phyloP scores from a whole-genome alignment of 1,284 basidiomycete species.

The Melampsora americana region DNA sequence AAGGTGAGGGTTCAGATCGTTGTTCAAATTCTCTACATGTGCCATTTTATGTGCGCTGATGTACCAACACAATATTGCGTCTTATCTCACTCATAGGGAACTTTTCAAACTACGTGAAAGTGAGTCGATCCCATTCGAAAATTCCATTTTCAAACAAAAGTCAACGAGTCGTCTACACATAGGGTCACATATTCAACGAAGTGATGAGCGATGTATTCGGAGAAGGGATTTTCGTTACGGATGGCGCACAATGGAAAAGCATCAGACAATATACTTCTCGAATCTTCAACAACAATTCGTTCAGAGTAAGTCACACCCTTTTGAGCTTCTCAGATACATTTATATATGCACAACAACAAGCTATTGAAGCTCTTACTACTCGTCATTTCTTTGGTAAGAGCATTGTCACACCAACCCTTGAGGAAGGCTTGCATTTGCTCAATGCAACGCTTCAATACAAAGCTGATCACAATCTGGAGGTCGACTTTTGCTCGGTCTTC shows the following conservation, averaged over 20 bases:
- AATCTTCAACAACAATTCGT: slow-evolving; percentile 23
- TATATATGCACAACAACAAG: background rate
- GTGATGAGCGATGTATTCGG: slow-evolving; percentile 36
- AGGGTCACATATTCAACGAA: slow-evolving; percentile 1
- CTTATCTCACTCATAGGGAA: slow-evolving; percentile 3
- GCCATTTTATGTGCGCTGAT: too few species aligned
- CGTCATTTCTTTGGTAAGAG: background rate
- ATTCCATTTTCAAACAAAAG: background rate
- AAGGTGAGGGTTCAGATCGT: slow-evolving; percentile 13
- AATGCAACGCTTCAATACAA: slow-evolving; percentile 1
- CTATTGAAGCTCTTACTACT: background rate
- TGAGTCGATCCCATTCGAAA: background rate
- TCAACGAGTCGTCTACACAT: too few species aligned
- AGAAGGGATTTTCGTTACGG: slow-evolving; percentile 25
- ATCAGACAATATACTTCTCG: slow-evolving; percentile 10
- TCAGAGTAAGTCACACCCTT: slow-evolving; percentile 3
- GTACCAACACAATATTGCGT: background rate
- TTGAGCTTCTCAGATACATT: background rate
- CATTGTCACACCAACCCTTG: background rate
- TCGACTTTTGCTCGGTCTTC: slow-evolving; percentile 6
- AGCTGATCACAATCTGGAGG: background rate
- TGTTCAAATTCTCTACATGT: too few species aligned
- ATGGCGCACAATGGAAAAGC: slow-evolving; percentile 28
- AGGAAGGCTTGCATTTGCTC: background rate
- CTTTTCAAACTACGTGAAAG: slow-evolving; percentile 35